phyloP scores from a whole-genome alignment of 2,329 filamentous ascomycete species.

The Rutstroemia sp. region DNA sequence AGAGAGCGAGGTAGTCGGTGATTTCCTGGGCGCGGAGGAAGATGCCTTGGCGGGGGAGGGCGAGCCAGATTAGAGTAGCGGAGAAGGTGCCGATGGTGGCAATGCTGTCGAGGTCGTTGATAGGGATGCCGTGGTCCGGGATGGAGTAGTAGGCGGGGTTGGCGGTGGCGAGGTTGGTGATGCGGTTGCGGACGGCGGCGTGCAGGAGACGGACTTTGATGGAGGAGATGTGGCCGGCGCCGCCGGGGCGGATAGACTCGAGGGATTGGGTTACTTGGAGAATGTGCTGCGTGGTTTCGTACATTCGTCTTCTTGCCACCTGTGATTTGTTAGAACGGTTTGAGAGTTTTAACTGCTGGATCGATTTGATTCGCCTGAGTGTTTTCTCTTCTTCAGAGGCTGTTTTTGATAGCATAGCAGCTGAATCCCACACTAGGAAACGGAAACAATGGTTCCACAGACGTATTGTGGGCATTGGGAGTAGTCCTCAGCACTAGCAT shows the following conservation, averaged over 20 bases:
- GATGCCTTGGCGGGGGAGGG: conserved; percentile 67
- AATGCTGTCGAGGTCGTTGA: conserved; percentile 70
- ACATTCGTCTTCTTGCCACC: conserved; percentile 56
- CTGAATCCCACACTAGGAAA: too few species aligned
- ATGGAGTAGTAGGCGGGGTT: conserved; percentile 56
- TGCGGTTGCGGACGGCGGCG: conserved; percentile 57
- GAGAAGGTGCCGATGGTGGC: conserved; percentile 67
- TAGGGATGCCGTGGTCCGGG: conserved; percentile 52
- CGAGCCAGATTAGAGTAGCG: conserved; percentile 57
- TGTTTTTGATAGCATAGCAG: too few species aligned
- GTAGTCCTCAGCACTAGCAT: too few species aligned
- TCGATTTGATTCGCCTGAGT: too few species aligned
- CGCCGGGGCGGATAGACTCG: conserved; percentile 59
- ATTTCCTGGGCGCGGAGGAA: conserved; percentile 54
- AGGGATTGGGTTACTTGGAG: conserved; percentile 62
- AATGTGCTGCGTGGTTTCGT: conserved; percentile 70
- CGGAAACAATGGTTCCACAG: too few species aligned
- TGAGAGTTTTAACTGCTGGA: not conserved
- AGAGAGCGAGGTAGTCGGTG: conserved; percentile 64
- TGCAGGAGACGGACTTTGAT: conserved; percentile 64
- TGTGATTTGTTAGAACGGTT: not conserved
- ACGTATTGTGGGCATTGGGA: too few species aligned
- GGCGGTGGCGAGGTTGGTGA: conserved; percentile 49
- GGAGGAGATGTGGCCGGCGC: conserved; percentile 56
- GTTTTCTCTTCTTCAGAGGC: too few species aligned